Evolutionary conservation across 805 yeast species (phyloP).

Genomic region (Blastobotrys muscicola): DNA sequence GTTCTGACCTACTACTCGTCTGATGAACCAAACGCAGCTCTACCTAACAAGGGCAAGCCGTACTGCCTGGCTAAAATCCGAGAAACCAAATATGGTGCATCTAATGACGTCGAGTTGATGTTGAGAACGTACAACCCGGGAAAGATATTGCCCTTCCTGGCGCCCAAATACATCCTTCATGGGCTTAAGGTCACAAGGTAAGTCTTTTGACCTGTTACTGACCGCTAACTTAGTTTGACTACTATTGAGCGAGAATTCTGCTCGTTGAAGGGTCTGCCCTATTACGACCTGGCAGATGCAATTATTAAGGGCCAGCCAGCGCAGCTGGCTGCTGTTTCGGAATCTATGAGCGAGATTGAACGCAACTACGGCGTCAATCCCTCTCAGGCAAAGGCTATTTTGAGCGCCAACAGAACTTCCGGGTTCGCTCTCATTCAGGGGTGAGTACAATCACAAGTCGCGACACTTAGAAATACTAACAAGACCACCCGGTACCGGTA

Average conservation of each 20-base stretch:
- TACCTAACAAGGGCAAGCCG: constrained; percentile 16
- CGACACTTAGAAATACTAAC: neutral
- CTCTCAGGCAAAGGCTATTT: constrained; percentile 87
- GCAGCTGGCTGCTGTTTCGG: constrained; percentile 23
- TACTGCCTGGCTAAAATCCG: constrained; percentile 75
- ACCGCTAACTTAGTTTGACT: constrained; percentile 42
- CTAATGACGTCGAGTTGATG: constrained; percentile 65
- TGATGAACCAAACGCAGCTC: constrained; percentile 15
- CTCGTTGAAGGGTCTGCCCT: constrained; percentile 70
- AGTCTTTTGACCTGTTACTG: constrained; percentile 1
- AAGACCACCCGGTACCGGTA: constrained; percentile 96
- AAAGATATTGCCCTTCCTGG: constrained; percentile 43
- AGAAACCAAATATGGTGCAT: constrained; percentile 53
- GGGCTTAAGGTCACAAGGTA: constrained; percentile 63
- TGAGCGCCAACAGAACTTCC: constrained; percentile 51
- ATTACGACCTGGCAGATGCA: constrained; percentile 63
- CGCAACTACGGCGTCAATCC: constrained; percentile 54
- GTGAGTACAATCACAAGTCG: constrained; percentile 8
- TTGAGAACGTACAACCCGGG: constrained; percentile 48
- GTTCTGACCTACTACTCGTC: constrained; percentile 48
- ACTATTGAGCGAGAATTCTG: constrained; percentile 91
- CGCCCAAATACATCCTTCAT: constrained; percentile 54
- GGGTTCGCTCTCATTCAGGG: constrained; percentile 95
- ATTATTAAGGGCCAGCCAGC: constrained; percentile 62
- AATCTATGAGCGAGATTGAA: constrained; percentile 36